Percentiles rank a stretch among this genome's conserved stretches.
These are phyloP conservation scores for Microthlaspi erraticum DNA, from an alignment of 345 rosid species.

Conservation along the genomic window DNA sequence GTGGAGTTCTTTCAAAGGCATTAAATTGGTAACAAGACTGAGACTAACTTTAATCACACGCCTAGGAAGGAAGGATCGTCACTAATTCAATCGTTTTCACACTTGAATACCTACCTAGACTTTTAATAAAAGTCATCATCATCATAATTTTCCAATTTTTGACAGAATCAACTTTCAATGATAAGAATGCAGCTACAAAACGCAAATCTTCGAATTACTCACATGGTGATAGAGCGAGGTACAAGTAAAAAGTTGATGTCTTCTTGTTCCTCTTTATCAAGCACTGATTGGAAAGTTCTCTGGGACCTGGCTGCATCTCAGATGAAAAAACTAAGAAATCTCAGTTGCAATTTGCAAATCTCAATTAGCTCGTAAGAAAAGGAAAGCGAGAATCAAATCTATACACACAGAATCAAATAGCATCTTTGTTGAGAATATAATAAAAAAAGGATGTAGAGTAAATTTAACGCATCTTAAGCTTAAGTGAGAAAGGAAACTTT, in stretches of 20 bases:
- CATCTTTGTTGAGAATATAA: neutral
- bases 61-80: conserved; percentile 12
- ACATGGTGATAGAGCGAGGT: conserved; percentile 76
- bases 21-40: conserved; percentile 31
- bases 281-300: conserved; percentile 69
- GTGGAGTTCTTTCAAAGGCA: conserved; percentile 32
- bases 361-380: neutral
- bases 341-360: conserved; percentile 33
- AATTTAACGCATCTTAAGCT: neutral
- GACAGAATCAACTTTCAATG: conserved; percentile 35
- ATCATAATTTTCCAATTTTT: conserved; percentile 29
- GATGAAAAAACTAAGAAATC: neutral
- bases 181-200: conserved; percentile 6
- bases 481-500: neutral
- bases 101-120: conserved; percentile 23
- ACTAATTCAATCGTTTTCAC: conserved; percentile 17
- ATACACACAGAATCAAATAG: neutral
- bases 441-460: neutral
- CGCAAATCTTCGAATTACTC: conserved; percentile 44
- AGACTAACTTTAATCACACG: conserved; percentile 45
- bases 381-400: neutral
- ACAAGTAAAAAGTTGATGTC: conserved; percentile 75
- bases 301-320: conserved; percentile 79
- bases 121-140: conserved; percentile 25
- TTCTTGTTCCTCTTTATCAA: conserved; percentile 75